Evolutionary conservation across 75 land plant genomes (phyloP), one percentile per base, ranked within the genome.

Genomic region (Selaginella tamariscina): DNA sequence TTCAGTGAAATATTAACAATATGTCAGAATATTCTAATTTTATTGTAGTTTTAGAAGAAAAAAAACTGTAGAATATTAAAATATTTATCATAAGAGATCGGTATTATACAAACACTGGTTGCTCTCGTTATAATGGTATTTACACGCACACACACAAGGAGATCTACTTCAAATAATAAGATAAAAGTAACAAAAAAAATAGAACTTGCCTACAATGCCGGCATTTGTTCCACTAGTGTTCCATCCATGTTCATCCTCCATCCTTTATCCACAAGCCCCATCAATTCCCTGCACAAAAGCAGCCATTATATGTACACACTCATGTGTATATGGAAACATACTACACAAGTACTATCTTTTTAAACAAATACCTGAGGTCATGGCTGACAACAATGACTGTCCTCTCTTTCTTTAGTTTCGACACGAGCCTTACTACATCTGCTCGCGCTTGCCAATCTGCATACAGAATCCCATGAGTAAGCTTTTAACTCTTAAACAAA

Each of bases 201-300:
- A n/a, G n/a, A n/a, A n/a, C n/a, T n/a, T n/a, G n/a, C n/a, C n/a
- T n/a, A n/a, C n/a, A n/a, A n/a, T n/a, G n/a, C n/a, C n/a, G n/a
- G n/a, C n/a, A n/a, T n/a, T n/a, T 80, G 82, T 67, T 88, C 83
- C 31, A 67, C 79, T 23, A 88, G 62, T 54, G 68, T 23, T 24
- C 97, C 97, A 56, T 88, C 97, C 84, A 85, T 86, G 32, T 88
- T 84, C 92, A 91, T 91, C 64, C 72, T 77, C 97, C 97, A 91
- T 27, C 92, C 85, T 20, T 65, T 77, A 72, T 91, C 97, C 56
- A 91, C 97, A 27, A 85, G 39, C 55, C 82, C 68, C 49, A 85
- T 68, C 72, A 91, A 33, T 76, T 91, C 97, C 70, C 92, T 88
- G 82, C 29, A 73, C 63, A 56, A 32, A 33, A 55, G 56, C 22